Percentiles rank a stretch among this genome's conserved stretches.
Conservation (phyloP, 2,329 filamentous ascomycete genomes). For the Metarhizium rileyi region DNA sequence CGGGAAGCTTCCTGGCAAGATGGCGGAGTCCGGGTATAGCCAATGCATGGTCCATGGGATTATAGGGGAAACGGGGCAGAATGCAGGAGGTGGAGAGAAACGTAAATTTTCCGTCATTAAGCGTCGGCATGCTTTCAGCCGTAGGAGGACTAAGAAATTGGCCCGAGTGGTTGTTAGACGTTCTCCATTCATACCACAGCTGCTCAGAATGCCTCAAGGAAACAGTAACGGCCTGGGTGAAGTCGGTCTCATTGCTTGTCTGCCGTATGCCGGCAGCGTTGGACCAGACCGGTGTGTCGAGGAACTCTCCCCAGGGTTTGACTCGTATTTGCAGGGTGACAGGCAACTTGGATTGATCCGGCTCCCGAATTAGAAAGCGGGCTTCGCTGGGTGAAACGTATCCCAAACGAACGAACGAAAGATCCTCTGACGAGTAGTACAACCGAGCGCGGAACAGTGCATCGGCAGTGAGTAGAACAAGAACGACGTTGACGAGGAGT, state of each 20-base stretch:
- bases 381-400: conserved; percentile 76
- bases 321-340: conserved; percentile 59
- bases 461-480: conserved; percentile 65
- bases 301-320: conserved; percentile 39
- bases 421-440: conserved; percentile 59
- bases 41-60: conserved; percentile 70
- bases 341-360: conserved; percentile 64
- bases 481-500: conserved; percentile 59
- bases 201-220: conserved; percentile 55
- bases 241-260: conserved; percentile 73
- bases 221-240: conserved; percentile 61
- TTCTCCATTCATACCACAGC: conserved; percentile 70
- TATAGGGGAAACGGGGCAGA: conserved; percentile 84
- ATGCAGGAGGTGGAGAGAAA: conserved; percentile 93
- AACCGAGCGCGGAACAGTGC: conserved; percentile 64
- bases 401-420: conserved; percentile 80
- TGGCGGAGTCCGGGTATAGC: conserved; percentile 71
- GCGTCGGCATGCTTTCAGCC: conserved; percentile 50
- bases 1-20: conserved; percentile 62
- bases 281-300: conserved; percentile 56
- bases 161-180: conserved; percentile 80
- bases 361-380: conserved; percentile 76
- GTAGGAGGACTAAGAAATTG: conserved; percentile 70
- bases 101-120: conserved; percentile 63
- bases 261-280: conserved; percentile 52